Conservation (phyloP, 441 rosid genomes). For the Manihot esculenta region DNA sequence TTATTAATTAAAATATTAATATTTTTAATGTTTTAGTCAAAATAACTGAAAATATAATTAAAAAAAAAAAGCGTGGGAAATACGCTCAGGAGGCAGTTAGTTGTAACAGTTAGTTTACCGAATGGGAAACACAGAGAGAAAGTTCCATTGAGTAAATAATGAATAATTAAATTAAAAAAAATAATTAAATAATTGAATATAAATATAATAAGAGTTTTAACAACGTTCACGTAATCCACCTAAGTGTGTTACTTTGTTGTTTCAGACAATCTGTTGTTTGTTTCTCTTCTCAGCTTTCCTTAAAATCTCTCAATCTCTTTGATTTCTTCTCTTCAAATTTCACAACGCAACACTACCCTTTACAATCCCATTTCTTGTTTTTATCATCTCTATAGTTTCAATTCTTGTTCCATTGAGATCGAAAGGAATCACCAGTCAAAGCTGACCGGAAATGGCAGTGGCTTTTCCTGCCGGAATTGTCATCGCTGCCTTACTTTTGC, state of each 20-base stretch:
- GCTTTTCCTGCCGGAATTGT: conserved; percentile 29
- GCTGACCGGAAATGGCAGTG: conserved; percentile 34
- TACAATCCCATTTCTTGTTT: no score
- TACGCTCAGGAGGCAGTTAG: no score
- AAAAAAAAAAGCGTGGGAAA: not conserved
- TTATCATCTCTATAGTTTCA: no score
- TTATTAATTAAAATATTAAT: no score
- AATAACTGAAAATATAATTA: not conserved
- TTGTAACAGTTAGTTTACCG: conserved; percentile 17
- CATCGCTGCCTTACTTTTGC: conserved; percentile 29
- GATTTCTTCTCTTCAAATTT: no score
- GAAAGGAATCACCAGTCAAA: not conserved
- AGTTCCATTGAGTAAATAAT: not conserved
- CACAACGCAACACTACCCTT: no score
- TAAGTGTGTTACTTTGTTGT: not conserved
- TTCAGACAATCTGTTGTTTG: not conserved
- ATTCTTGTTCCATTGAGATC: no score
- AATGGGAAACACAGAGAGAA: not conserved
- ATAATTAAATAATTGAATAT: not conserved
- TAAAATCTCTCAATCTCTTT: conserved; percentile 3
- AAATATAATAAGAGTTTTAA: not conserved
- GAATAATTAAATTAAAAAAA: not conserved
- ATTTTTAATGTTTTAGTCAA: no score
- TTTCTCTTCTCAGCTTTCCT: not conserved
- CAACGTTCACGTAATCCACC: not conserved